These are phyloP conservation scores for Balakata baccata DNA, from an alignment of 345 rosid species.

Conservation along the genomic window DNA sequence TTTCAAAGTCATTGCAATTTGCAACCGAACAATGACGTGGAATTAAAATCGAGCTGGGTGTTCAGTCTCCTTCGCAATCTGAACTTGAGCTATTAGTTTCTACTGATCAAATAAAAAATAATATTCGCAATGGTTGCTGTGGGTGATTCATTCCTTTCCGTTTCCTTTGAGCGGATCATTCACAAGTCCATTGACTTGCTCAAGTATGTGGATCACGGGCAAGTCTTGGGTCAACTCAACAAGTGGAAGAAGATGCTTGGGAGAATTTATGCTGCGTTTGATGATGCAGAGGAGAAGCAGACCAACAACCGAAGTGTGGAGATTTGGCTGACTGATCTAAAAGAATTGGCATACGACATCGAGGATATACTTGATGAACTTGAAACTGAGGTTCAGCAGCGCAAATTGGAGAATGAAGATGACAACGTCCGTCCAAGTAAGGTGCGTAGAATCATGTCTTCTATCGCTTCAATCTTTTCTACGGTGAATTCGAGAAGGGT, in stretches of 20 bases:
- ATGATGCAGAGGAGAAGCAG: constrained; percentile 20
- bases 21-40: too few species aligned
- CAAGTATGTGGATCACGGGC: background rate
- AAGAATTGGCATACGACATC: constrained; percentile 21
- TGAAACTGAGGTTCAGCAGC: background rate
- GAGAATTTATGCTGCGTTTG: constrained; percentile 10
- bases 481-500: background rate
- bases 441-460: background rate
- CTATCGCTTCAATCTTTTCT: background rate
- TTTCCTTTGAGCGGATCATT: background rate
- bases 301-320: background rate
- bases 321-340: constrained; percentile 23
- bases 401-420: background rate
- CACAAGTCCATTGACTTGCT: constrained; percentile 1
- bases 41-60: too few species aligned
- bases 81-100: too few species aligned
- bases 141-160: background rate
- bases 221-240: constrained; percentile 2
- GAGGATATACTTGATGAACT: constrained; percentile 27
- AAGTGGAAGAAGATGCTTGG: background rate
- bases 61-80: too few species aligned
- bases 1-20: too few species aligned
- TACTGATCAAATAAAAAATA: too few species aligned
- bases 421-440: background rate
- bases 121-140: background rate